Conservation (phyloP, 257 asterid species). For the Nemophila menziesii region DNA sequence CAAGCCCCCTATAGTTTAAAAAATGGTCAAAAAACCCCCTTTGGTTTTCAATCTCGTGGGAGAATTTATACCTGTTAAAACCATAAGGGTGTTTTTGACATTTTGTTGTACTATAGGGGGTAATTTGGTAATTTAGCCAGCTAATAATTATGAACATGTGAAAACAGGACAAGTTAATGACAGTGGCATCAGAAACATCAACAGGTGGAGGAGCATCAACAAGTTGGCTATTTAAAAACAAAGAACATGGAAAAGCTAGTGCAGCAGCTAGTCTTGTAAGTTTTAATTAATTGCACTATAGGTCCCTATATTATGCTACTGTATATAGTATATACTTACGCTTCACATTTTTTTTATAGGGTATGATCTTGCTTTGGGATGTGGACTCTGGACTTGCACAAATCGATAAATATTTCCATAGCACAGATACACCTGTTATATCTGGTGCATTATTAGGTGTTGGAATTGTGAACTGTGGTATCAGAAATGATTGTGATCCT, state of each 20-base stretch:
- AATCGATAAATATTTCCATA: constrained; percentile 86
- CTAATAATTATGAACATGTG: not conserved
- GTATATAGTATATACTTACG: constrained; percentile 2
- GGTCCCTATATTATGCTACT: not conserved
- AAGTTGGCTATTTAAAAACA: constrained; percentile 91
- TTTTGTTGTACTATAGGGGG: constrained; percentile 1
- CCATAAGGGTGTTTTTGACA: too few relatives aligned
- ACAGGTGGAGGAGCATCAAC: constrained; percentile 61
- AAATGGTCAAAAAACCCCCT: too few relatives aligned
- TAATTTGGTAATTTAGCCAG: not conserved
- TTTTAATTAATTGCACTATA: constrained; percentile 3
- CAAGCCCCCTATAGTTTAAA: too few relatives aligned
- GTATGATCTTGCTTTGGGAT: constrained; percentile 96
- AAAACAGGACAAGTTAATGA: constrained; percentile 86
- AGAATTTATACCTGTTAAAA: too few relatives aligned
- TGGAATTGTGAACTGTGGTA: constrained; percentile 75
- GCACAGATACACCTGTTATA: constrained; percentile 56
- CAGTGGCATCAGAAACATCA: constrained; percentile 69
- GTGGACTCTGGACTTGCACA: constrained; percentile 93
- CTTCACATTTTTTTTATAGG: constrained; percentile 29
- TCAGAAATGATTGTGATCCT: constrained; percentile 84
- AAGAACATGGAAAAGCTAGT: constrained; percentile 91
- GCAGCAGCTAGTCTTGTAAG: constrained; percentile 96
- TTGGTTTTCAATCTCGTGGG: too few relatives aligned
- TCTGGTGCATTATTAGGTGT: constrained; percentile 90